A percentile compares a stretch with the other conserved stretches of the same genome.
phyloP scores from a whole-genome alignment of 768 basidiomycete species.

The Rhodosporidiobolus odoratus region DNA sequence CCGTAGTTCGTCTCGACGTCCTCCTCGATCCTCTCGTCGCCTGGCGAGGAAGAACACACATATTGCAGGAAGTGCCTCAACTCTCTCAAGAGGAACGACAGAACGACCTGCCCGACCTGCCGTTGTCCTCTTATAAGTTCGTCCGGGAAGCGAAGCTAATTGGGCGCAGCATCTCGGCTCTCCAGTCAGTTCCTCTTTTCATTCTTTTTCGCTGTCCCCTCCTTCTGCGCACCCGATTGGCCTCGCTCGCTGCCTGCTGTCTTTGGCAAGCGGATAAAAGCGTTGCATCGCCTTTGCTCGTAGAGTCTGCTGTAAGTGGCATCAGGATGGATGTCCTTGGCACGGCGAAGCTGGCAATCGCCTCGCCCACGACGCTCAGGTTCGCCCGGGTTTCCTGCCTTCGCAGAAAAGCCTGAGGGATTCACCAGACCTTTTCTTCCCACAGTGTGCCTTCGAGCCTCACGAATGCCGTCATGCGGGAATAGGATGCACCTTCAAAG shows the following conservation, averaged over 20 bases:
- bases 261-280: no score
- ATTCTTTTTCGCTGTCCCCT: neutral
- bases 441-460: neutral
- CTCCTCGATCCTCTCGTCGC: neutral
- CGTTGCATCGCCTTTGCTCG: no score
- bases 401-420: no score
- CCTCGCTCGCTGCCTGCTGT: neutral
- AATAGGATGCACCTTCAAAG: neutral
- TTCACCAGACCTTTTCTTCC: neutral
- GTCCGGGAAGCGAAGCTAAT: neutral
- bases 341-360: neutral
- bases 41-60: neutral
- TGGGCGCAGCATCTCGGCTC: neutral
- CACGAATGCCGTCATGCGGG: neutral
- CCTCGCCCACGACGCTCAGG: neutral
- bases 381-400: neutral
- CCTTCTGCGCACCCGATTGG: no score
- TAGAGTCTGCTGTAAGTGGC: neutral
- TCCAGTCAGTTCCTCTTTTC: neutral
- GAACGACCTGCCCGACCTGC: neutral
- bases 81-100: neutral
- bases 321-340: neutral
- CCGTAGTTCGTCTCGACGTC: neutral
- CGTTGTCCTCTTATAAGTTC: neutral
- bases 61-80: neutral